Evolutionary conservation across 2,329 filamentous ascomycete genomes (phyloP).

Genomic region (Ophiosphaerella narmari): DNA sequence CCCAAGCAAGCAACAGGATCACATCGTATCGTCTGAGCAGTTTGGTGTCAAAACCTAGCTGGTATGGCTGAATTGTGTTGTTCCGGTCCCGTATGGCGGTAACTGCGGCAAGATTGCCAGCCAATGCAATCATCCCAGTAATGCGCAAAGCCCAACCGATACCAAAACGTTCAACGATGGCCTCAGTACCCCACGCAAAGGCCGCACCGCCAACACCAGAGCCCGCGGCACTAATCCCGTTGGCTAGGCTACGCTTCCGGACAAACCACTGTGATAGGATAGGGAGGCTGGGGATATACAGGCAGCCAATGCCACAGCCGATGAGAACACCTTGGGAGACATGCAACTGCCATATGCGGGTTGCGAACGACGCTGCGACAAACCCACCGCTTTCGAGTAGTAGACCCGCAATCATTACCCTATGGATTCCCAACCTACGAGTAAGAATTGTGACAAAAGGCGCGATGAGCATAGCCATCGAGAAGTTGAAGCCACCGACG

Average conservation of each 20-base stretch:
- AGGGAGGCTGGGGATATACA: conserved; percentile 47
- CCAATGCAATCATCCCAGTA: conserved; percentile 42
- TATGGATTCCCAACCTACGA: conserved; percentile 29
- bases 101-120: conserved; percentile 35
- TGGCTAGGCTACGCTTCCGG: conserved; percentile 46
- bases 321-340: conserved; percentile 49
- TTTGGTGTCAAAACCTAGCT: conserved; percentile 42
- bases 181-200: conserved; percentile 34
- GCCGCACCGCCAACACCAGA: conserved; percentile 49
- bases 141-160: conserved; percentile 50
- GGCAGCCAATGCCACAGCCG: conserved; percentile 47
- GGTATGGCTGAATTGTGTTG: conserved; percentile 37
- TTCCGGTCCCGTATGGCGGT: conserved; percentile 41
- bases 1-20: conserved; percentile 48
- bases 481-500: conserved; percentile 48
- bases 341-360: conserved; percentile 47
- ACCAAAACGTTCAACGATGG: conserved; percentile 44
- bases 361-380: conserved; percentile 46
- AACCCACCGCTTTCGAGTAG: conserved; percentile 43
- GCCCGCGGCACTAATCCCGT: conserved; percentile 47
- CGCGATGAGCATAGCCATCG: conserved; percentile 41
- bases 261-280: conserved; percentile 52
- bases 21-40: conserved; percentile 45
- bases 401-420: conserved; percentile 38
- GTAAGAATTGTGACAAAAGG: conserved; percentile 38